Evolutionary conservation across 2,329 filamentous ascomycete genomes (phyloP), one percentile per base, ranked within the genome.

Genomic region (Cercospora janseana): DNA sequence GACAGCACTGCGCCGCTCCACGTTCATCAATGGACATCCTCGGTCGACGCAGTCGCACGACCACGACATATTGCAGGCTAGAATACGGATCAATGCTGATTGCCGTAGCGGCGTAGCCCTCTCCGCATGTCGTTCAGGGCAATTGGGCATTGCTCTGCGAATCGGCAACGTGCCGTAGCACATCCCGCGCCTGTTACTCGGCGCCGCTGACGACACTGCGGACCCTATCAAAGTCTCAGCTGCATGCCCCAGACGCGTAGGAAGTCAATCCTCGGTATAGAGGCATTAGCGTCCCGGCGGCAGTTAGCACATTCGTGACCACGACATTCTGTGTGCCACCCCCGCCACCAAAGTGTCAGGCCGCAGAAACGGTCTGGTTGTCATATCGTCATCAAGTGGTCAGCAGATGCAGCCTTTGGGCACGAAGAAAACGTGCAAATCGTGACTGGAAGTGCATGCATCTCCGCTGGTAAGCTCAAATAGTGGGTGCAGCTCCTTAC

Each of bases 201-300:
- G 34, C 34, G 9, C 13, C 10, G 3, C 16, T 43, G 40, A 43
- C 40, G 40, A 43, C 40, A 18, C 29, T 18, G 23, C 29, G 16
- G 40, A 43, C 40, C 40, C 24, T 16, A 12, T 26, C n/a, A 26
- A 13, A 28, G 41, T 44, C 32, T 44, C 41, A 44, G 41, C 41
- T 28, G n/a, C 41, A 44, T 21, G 21, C 18, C 41, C 24, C 26
- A 32, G 41, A 44, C 41, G 15, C 16, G 41, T 20, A 10, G 26
- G 28, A 20, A 44, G 41, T 44, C 41, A 32, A 44, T 32, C 15
- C 27, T 31, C 32, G 41, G 41, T 44, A 44, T 44, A 20, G 26
- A 13, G n/a, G n/a, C 41, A 29, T 18, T 44, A 13, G 41, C 27
- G 40, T 12, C 21, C 16, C 29, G 40, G 40, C 40, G 26, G 40